These are phyloP conservation scores for Xylariaceae sp. DNA, from an alignment of 2,329 filamentous ascomycete genomes.

Conservation along the genomic window DNA sequence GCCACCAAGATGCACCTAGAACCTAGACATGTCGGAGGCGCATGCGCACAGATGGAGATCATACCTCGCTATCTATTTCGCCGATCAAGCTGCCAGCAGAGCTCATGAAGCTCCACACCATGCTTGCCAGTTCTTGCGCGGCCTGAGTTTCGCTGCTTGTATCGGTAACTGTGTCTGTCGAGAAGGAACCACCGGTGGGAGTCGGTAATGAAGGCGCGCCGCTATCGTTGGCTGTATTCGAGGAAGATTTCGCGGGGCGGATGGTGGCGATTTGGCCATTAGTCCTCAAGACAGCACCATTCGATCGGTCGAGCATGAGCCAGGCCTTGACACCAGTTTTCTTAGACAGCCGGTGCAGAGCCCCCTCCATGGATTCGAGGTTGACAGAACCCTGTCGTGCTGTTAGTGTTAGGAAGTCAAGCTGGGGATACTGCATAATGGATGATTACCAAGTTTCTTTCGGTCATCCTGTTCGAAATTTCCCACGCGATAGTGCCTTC, in stretches of 20 bases:
- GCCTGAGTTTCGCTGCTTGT: constrained; percentile 49
- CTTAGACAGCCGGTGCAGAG: constrained; percentile 64
- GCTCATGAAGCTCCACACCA: constrained; percentile 73
- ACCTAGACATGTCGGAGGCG: too few relatives aligned
- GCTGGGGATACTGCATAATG: background rate
- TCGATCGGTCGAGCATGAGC: constrained; percentile 65
- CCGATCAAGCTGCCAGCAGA: constrained; percentile 64
- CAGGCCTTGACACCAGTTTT: constrained; percentile 77
- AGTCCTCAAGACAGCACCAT: constrained; percentile 69
- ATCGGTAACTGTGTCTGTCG: constrained; percentile 37
- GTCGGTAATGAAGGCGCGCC: constrained; percentile 21
- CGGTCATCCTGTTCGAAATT: too few relatives aligned
- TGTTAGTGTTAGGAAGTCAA: constrained; percentile 2
- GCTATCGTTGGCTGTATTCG: constrained; percentile 14
- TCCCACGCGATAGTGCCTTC: too few relatives aligned
- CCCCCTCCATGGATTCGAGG: constrained; percentile 58
- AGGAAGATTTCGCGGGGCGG: constrained; percentile 35
- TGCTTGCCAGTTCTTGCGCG: constrained; percentile 66
- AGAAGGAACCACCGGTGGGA: constrained; percentile 36
- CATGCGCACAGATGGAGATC: constrained; percentile 14
- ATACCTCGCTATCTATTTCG: constrained; percentile 65
- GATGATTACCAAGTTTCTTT: constrained; percentile 24
- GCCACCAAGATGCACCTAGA: too few relatives aligned
- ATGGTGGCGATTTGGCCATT: constrained; percentile 63
- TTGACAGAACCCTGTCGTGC: constrained; percentile 34